Conservation (phyloP, 352 stramenopile genomes). For the Elongisporangium anandrum region DNA sequence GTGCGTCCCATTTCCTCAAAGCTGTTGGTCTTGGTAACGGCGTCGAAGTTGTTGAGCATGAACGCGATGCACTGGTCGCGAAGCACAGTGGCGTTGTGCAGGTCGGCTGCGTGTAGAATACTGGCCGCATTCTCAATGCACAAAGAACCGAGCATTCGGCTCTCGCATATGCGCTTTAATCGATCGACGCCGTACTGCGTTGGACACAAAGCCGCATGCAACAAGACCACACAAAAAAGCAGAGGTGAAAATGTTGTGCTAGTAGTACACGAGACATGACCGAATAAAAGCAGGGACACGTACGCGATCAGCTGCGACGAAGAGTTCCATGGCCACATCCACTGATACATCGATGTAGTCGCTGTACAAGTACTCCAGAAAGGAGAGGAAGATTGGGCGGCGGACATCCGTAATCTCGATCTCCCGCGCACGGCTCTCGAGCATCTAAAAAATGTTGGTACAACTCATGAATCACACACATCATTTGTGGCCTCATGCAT, state of each 20-base stretch:
- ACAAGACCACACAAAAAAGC: not conserved
- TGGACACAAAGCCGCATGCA: not conserved
- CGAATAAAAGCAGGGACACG: not conserved
- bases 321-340: conserved; percentile 93
- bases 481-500: conserved; percentile 2
- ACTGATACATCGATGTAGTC: conserved; percentile 91
- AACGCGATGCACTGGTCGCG: conserved; percentile 95
- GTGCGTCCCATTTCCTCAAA: conserved; percentile 98
- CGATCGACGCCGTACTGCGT: conserved; percentile 78
- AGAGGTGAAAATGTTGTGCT: not conserved
- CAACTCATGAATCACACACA: not conserved
- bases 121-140: conserved; percentile 94
- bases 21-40: conserved; percentile 93
- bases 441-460: conserved; percentile 63
- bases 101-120: conserved; percentile 96
- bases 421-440: conserved; percentile 81
- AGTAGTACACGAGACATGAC: not conserved
- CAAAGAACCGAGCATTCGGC: conserved; percentile 94
- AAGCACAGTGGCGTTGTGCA: conserved; percentile 92
- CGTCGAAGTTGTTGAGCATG: conserved; percentile 97
- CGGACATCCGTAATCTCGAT: conserved; percentile 92
- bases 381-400: conserved; percentile 89
- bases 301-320: conserved; percentile 89
- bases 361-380: conserved; percentile 96
- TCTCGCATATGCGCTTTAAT: conserved; percentile 94